Percentiles rank a stretch among this genome's conserved stretches.
These are phyloP conservation scores for Claviceps paspali DNA, from an alignment of 2,329 filamentous ascomycete genomes.

Conservation along the genomic window DNA sequence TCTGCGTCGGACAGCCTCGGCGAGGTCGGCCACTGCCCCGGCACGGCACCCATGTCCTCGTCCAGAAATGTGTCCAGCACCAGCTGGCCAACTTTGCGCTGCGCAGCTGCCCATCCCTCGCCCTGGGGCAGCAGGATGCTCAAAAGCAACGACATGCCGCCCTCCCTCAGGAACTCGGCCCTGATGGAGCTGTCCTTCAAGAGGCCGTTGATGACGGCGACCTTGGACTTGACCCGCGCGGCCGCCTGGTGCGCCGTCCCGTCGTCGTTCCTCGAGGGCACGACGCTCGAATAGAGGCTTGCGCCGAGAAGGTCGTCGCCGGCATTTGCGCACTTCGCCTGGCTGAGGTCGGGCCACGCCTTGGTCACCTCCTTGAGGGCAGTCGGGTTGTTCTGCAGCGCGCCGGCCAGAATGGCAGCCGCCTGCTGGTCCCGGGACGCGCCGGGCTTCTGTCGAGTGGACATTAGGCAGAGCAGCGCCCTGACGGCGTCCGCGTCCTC, in stretches of 20 bases:
- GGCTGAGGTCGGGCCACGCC: constrained; percentile 29
- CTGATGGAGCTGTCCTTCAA: constrained; percentile 38
- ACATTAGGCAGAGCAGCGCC: constrained; percentile 42
- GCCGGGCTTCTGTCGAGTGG: constrained; percentile 11
- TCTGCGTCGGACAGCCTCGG: constrained; percentile 18
- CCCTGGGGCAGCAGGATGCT: constrained; percentile 33
- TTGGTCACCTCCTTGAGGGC: constrained; percentile 37
- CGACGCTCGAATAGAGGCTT: constrained; percentile 26
- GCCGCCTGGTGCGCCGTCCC: constrained; percentile 12
- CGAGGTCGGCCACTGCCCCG: constrained; percentile 38
- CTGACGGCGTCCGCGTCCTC: constrained; percentile 38
- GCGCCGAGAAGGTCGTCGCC: constrained; percentile 16
- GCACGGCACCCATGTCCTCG: constrained; percentile 42
- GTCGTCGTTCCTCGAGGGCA: constrained; percentile 14
- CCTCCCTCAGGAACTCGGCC: constrained; percentile 36
- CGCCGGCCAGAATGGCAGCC: constrained; percentile 39
- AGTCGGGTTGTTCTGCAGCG: constrained; percentile 50
- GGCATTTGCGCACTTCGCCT: constrained; percentile 20
- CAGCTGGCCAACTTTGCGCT: constrained; percentile 40
- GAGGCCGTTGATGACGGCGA: constrained; percentile 39
- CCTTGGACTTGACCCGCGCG: constrained; percentile 21
- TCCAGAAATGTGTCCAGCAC: constrained; percentile 54
- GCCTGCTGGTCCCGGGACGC: constrained; percentile 34
- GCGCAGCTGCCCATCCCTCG: constrained; percentile 33
- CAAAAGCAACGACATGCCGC: constrained; percentile 39